Percentiles rank a stretch among this genome's conserved stretches.
phyloP scores from a whole-genome alignment of 306 rosid species.

The Prunus armeniaca region DNA sequence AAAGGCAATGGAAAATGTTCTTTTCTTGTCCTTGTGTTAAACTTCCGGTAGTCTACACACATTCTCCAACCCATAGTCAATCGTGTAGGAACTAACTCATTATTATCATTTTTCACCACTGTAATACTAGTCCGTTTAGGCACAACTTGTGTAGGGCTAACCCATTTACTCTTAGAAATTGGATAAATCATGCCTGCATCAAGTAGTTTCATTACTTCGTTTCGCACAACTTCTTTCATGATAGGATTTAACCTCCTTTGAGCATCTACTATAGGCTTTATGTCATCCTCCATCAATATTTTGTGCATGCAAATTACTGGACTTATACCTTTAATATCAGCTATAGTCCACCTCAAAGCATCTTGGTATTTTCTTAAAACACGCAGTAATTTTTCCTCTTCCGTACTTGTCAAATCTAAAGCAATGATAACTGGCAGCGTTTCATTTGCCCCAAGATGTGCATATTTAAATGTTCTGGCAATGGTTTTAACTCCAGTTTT shows the following conservation, averaged over 20 bases:
- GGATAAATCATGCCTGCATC: background rate
- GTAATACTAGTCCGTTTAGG: background rate
- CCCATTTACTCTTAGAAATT: background rate
- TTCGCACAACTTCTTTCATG: background rate
- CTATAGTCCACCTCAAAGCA: background rate
- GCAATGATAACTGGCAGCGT: background rate
- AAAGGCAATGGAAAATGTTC: background rate
- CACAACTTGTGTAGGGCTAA: background rate
- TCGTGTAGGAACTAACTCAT: background rate
- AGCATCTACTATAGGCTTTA: background rate
- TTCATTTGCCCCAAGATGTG: background rate
- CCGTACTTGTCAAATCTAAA: fast-evolving
- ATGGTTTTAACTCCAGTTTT: background rate
- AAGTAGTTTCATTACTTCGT: background rate
- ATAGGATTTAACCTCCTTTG: background rate
- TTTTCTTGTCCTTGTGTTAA: background rate
- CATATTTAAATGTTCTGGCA: background rate
- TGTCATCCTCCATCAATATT: background rate
- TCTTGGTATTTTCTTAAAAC: background rate
- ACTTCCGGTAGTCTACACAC: background rate
- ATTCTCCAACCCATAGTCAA: background rate
- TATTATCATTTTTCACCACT: background rate
- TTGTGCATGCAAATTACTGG: background rate
- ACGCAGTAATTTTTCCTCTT: background rate
- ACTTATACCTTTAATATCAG: background rate